Conservation (phyloP, 176 grass and related monocot species). For the Coix lacrymajobi region DNA sequence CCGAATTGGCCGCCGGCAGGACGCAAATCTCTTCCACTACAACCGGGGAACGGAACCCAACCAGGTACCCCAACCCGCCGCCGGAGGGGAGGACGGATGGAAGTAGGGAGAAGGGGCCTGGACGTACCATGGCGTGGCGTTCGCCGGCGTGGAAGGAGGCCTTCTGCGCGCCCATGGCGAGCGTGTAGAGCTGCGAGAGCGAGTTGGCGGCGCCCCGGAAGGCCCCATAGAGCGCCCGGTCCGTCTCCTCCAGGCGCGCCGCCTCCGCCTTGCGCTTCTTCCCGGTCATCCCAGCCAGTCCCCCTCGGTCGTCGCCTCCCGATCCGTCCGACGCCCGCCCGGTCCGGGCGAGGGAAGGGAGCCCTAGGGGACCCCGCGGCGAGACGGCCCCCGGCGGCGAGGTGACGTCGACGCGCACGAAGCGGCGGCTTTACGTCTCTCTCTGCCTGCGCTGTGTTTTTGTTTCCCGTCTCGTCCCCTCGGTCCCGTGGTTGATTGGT, state of each 20-base stretch:
- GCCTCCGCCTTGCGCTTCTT: slow-evolving; percentile 78
- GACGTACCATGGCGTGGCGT: slow-evolving; percentile 61
- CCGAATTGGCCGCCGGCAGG: neutral
- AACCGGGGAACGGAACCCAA: neutral
- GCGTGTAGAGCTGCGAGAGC: slow-evolving; percentile 69
- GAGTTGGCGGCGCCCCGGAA: slow-evolving; percentile 68
- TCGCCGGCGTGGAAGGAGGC: slow-evolving; percentile 63
- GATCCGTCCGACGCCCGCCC: neutral
- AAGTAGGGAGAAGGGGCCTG: no score
- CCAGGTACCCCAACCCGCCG: neutral
- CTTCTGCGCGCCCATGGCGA: slow-evolving; percentile 67
- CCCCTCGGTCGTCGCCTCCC: neutral
- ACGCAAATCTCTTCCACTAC: neutral
- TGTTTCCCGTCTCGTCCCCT: neutral
- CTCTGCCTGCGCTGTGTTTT: neutral
- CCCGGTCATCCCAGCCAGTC: slow-evolving; percentile 15
- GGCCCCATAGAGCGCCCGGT: slow-evolving; percentile 61
- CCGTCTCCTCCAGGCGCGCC: slow-evolving; percentile 67
- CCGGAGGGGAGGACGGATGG: neutral
- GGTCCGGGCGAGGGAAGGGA: neutral
- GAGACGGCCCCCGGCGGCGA: neutral
- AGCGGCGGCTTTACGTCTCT: slow-evolving; percentile 42
- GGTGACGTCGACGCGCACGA: slow-evolving; percentile 43
- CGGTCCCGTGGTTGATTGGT: neutral
- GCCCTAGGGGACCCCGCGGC: neutral